A percentile compares a stretch with the other conserved stretches of the same genome.
These are phyloP conservation scores for Hypoxylon sp. DNA, from an alignment of 2,329 filamentous ascomycete species.

Conservation along the genomic window DNA sequence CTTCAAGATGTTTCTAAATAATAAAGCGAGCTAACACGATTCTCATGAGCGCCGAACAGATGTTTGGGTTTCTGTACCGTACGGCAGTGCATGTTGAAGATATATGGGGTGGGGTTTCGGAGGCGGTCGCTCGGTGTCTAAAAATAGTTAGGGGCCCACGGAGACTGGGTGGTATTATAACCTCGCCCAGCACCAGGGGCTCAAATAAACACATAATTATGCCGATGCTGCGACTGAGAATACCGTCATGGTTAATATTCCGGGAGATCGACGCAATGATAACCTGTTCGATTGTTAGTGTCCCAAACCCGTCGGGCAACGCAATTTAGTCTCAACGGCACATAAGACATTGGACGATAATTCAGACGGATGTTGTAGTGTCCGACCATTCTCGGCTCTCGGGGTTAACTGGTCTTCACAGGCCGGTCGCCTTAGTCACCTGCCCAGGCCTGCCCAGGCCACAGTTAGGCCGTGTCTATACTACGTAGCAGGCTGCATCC, in stretches of 20 bases:
- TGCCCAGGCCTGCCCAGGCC: conserved; percentile 23
- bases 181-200: conserved; percentile 14
- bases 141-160: conserved; percentile 37
- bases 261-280: conserved; percentile 10
- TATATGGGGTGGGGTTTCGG: conserved; percentile 20
- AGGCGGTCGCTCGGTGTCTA: conserved; percentile 37
- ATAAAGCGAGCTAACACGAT: conserved; percentile 10
- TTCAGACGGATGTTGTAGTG: conserved; percentile 5
- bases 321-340: conserved; percentile 22
- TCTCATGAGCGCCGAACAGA: conserved; percentile 1
- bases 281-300: conserved; percentile 11
- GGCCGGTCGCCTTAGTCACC: conserved; percentile 14
- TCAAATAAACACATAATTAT: conserved; percentile 11
- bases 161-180: conserved; percentile 13
- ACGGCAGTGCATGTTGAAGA: conserved; percentile 11
- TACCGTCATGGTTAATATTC: conserved; percentile 3
- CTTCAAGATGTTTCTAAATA: conserved; percentile 21
- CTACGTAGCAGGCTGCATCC: conserved; percentile 37
- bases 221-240: conserved; percentile 15
- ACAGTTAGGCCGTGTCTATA: conserved; percentile 9
- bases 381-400: conserved; percentile 8
- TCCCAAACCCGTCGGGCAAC: conserved; percentile 3
- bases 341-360: conserved; percentile 29
- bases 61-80: too few relatives aligned
- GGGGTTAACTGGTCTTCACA: conserved; percentile 13